Conservation (phyloP, 2,329 filamentous ascomycete species). For the Trichophyton simii region DNA sequence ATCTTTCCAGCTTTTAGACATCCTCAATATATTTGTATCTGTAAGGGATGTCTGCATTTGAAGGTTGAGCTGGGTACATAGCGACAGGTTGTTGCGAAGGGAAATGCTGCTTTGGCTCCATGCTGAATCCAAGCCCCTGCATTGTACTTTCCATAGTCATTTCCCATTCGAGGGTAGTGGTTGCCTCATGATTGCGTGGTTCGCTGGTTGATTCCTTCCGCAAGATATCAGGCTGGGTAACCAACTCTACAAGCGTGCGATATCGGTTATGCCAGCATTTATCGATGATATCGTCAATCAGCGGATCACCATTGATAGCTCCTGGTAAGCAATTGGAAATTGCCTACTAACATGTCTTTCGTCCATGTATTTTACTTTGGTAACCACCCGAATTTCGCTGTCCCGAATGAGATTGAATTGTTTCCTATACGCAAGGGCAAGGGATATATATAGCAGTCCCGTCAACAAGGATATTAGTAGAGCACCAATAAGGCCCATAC, state of each 20-base stretch:
- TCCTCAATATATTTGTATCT: slow-evolving; percentile 17
- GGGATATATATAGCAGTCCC: slow-evolving; percentile 6
- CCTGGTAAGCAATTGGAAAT: no score
- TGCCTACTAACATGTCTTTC: slow-evolving; percentile 15
- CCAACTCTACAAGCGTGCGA: neutral
- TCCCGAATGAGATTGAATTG: neutral
- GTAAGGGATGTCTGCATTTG: neutral
- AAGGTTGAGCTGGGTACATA: neutral
- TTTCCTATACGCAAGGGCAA: slow-evolving; percentile 1
- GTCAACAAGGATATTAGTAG: neutral
- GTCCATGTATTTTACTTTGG: slow-evolving; percentile 17
- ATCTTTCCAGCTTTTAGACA: slow-evolving; percentile 22
- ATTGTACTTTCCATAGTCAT: no score
- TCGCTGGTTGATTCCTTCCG: neutral
- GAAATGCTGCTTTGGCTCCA: neutral
- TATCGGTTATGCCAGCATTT: slow-evolving; percentile 9
- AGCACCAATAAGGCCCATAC: neutral
- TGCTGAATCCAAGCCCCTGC: no score
- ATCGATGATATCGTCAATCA: slow-evolving; percentile 17
- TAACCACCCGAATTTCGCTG: neutral
- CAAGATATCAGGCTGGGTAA: neutral
- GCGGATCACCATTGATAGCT: slow-evolving; percentile 14
- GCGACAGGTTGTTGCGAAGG: neutral
- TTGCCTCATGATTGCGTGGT: neutral
- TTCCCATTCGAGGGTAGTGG: no score